Percentiles rank a stretch among this genome's conserved stretches.
Conservation (phyloP, 129 eudicot species). For the Ambrosia artemisiifolia region DNA sequence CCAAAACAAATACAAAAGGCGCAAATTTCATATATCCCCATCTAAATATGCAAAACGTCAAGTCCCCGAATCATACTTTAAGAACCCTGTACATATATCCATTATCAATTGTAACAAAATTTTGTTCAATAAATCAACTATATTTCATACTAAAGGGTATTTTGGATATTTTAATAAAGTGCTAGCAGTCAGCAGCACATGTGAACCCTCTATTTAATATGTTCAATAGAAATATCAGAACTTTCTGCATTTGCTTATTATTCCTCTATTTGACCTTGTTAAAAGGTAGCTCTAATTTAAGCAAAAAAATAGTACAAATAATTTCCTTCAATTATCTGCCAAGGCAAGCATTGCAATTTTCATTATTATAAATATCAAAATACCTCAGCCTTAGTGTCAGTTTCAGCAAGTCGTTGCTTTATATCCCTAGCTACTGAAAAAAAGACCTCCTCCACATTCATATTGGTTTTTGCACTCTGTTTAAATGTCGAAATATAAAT, state of each 20-base stretch:
- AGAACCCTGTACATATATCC: too few relatives aligned
- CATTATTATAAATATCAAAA: slow-evolving; percentile 3
- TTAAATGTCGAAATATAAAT: slow-evolving; percentile 3
- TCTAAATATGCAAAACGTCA: too few relatives aligned
- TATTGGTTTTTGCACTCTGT: slow-evolving; percentile 94
- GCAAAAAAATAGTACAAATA: not conserved
- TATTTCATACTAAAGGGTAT: not conserved
- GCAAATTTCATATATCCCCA: too few relatives aligned
- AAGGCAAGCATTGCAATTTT: not conserved
- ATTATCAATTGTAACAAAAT: not conserved
- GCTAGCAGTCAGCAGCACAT: not conserved
- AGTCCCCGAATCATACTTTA: too few relatives aligned
- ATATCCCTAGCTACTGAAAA: slow-evolving; percentile 84
- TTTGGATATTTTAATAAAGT: not conserved
- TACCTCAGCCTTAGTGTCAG: slow-evolving; percentile 87
- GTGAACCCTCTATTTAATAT: not conserved
- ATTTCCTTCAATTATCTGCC: not conserved
- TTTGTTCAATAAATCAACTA: not conserved
- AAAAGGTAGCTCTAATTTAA: not conserved
- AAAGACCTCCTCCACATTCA: slow-evolving; percentile 92
- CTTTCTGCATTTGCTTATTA: not conserved
- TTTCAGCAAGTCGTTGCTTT: slow-evolving; percentile 82
- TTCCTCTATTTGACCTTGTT: not conserved
- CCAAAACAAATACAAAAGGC: not conserved
- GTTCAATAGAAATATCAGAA: not conserved